Conservation (phyloP, 1,284 basidiomycete species). For the Moesziomyces sp. region DNA sequence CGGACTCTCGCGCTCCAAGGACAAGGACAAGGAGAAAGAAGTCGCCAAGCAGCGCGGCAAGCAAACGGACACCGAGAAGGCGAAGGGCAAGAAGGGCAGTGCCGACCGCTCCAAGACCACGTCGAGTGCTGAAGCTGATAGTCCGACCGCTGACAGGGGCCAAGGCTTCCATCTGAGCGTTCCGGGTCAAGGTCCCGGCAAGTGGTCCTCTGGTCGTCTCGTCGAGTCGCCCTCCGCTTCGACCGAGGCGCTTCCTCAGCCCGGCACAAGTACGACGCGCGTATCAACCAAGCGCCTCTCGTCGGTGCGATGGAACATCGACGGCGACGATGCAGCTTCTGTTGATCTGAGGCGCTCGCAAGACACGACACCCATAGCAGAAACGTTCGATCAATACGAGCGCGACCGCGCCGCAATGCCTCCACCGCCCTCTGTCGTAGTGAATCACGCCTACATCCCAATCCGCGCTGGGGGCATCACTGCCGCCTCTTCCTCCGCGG, state of each 20-base stretch:
- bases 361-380: conserved; percentile 12
- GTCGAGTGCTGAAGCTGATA: conserved; percentile 11
- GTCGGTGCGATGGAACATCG: conserved; percentile 42
- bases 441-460: conserved; percentile 37
- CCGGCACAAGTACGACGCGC: conserved; percentile 8
- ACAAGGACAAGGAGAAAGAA: conserved; percentile 26
- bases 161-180: conserved; percentile 17
- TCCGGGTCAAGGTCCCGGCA: conserved; percentile 5
- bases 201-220: conserved; percentile 4
- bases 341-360: conserved; percentile 3
- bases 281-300: conserved; percentile 25
- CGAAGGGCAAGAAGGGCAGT: conserved; percentile 6
- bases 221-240: conserved; percentile 34
- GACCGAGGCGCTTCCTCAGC: conserved; percentile 14
- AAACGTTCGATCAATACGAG: conserved; percentile 11
- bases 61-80: conserved; percentile 8
- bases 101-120: conserved; percentile 12
- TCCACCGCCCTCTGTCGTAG: conserved; percentile 35
- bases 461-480: conserved; percentile 36
- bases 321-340: conserved; percentile 1
- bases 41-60: conserved; percentile 6
- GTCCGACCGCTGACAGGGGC: conserved; percentile 3
- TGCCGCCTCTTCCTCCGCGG: conserved; percentile 18
- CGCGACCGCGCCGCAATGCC: conserved; percentile 34
- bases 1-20: conserved; percentile 16